Conservation (phyloP, 2,329 filamentous ascomycete species). For the Aschersonia sp. region DNA sequence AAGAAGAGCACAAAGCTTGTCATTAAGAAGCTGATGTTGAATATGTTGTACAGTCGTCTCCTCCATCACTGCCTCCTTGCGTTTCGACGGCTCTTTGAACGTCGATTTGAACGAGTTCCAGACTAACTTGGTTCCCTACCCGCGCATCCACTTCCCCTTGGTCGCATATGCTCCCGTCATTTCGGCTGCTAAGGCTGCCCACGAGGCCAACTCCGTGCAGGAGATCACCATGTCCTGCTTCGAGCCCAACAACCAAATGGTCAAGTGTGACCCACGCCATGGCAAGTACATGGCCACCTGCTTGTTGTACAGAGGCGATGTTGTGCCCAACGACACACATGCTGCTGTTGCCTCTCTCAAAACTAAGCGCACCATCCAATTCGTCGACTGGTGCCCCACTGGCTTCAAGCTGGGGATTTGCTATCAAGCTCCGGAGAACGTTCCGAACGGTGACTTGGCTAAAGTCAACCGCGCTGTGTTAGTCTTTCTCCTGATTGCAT, state of each 20-base stretch:
- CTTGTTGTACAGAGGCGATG: constrained; percentile 94
- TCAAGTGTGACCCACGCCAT: constrained; percentile 96
- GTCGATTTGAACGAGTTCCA: constrained; percentile 99
- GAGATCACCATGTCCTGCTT: constrained; percentile 99
- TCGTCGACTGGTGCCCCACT: constrained; percentile 99
- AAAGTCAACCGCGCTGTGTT: constrained; percentile 98
- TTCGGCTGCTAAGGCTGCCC: constrained; percentile 86
- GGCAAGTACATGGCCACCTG: constrained; percentile 99
- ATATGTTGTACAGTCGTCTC: constrained; percentile 57
- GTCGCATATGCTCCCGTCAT: constrained; percentile 92
- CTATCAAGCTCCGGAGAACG: constrained; percentile 94
- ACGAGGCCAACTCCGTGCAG: constrained; percentile 95
- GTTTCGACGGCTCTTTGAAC: constrained; percentile 97
- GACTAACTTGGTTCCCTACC: constrained; percentile 98
- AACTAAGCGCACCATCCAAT: constrained; percentile 98
- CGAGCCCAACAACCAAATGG: constrained; percentile 99
- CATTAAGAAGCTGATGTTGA: background rate
- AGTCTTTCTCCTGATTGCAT: constrained; percentile 23
- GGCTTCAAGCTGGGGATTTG: constrained; percentile 99
- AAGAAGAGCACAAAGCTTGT: background rate
- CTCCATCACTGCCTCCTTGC: constrained; percentile 94
- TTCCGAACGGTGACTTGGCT: constrained; percentile 92
- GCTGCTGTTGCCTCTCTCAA: constrained; percentile 87
- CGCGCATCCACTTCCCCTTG: constrained; percentile 97
- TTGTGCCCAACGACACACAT: constrained; percentile 93